Evolutionary conservation across 129 eudicot genomes (phyloP), one percentile per base, ranked within the genome.

Genomic region (Flaveria ramosissima): DNA sequence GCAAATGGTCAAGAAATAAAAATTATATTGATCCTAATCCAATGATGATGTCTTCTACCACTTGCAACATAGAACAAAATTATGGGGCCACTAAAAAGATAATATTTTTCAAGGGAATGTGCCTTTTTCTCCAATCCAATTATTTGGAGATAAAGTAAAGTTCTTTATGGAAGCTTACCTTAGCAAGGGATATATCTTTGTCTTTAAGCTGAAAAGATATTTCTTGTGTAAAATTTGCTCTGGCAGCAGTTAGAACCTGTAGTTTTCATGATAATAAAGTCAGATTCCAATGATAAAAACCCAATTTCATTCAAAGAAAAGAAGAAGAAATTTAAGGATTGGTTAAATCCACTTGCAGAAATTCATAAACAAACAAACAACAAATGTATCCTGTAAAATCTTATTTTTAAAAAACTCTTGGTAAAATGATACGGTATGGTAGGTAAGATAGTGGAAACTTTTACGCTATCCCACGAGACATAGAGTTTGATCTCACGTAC

Each of bases 131-230:
- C 70, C 42, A 26, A 51, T 48, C 70, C 70, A 80, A 80, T 80
- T 41, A 79, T 79, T 50, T 79, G 24, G 62, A 56, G 19, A 47
- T 71, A 63, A 51, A 73, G 74, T 72, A 39, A 65, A 42, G 52
- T 80, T 53, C 27, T 53, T 73, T 65, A 70, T 73, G 60, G 80
- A 78, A 63, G 52, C 50, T 69, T 83, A 93, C 98, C 98, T 93
- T 90, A 26, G 97, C 97, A 80, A 93, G 96, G 74, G 98, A 90
- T 84, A 93, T 80, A 78, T 93, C 96, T 82, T 93, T 90, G 85
- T 93, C 98, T 83, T 87, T 88, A 17, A 90, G 80, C 89, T 89
- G 88, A 85, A 93, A 88, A 78, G 96, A 90, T 71, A 93, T 90
- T 86, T 93, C 97, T 72, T 68, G 83, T 8, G 92, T 87, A 72